Conservation (phyloP, 768 basidiomycete genomes). For the Solioccasus polychromus region DNA sequence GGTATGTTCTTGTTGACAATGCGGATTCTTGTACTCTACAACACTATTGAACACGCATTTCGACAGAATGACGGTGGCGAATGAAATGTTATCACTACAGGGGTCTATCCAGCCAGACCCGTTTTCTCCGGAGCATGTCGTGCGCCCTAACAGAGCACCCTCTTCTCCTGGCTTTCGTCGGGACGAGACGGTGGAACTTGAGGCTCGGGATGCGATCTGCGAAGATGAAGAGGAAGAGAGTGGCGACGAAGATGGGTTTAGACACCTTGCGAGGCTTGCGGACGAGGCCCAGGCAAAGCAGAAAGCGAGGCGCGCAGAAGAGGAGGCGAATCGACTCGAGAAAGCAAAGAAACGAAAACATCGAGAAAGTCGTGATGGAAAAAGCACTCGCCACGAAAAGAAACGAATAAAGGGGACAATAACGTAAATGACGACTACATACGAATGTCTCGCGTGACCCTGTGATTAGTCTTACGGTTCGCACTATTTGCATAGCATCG, state of each 20-base stretch:
- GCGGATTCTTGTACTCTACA: neutral
- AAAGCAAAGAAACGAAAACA: conserved; percentile 32
- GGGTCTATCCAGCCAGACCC: conserved; percentile 80
- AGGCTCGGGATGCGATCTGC: conserved; percentile 4
- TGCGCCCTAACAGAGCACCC: conserved; percentile 21
- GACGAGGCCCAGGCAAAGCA: conserved; percentile 29
- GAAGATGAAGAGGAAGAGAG: conserved; percentile 17
- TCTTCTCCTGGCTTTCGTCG: conserved; percentile 1
- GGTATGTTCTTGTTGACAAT: conserved; percentile 37
- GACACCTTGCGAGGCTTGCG: conserved; percentile 27
- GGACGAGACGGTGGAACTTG: conserved; percentile 19
- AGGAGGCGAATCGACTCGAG: conserved; percentile 25
- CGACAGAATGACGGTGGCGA: conserved; percentile 77
- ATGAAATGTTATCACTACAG: conserved; percentile 88
- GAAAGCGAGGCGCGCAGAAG: conserved; percentile 24
- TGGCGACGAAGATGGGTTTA: conserved; percentile 32
- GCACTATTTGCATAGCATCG: neutral
- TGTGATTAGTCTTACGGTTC: neutral
- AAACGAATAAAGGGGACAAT: conserved; percentile 7
- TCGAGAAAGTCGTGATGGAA: conserved; percentile 17
- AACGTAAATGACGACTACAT: conserved; percentile 7
- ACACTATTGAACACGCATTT: conserved; percentile 5
- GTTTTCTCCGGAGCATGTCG: conserved; percentile 60
- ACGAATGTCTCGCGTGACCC: no score
- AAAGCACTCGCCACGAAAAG: conserved; percentile 8